Conservation (phyloP, 345 rosid species). For the Heritiera littoralis region DNA sequence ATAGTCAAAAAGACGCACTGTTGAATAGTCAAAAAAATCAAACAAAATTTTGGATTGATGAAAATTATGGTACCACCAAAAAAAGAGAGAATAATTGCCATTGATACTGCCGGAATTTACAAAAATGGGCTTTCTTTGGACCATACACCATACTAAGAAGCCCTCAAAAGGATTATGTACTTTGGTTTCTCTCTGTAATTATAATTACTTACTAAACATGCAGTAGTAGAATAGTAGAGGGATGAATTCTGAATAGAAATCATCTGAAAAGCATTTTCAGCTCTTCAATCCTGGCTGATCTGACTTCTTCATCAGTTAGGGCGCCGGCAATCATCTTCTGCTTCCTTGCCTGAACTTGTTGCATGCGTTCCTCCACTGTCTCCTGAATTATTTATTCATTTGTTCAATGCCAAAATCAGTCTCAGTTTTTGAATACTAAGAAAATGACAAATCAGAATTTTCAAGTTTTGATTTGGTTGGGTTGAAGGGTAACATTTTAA, state of each 20-base stretch:
- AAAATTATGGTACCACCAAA: not conserved
- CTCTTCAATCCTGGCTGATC: conserved; percentile 65
- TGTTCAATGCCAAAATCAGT: not conserved
- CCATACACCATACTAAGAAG: not conserved
- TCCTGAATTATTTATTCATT: conserved; percentile 29
- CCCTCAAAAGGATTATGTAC: not conserved
- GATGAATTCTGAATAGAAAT: not conserved
- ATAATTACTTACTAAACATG: too few species aligned
- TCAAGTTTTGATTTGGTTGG: not conserved
- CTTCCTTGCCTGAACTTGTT: conserved; percentile 72
- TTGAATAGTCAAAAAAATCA: conserved; percentile 11
- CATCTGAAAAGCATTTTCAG: conserved; percentile 67
- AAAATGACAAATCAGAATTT: not conserved
- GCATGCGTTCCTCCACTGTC: conserved; percentile 61
- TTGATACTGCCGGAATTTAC: conserved; percentile 11
- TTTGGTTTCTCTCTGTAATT: too few species aligned
- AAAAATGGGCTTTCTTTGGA: conserved; percentile 16
- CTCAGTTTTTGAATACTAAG: not conserved
- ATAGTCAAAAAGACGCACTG: not conserved
- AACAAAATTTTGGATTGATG: not conserved
- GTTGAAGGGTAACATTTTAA: not conserved
- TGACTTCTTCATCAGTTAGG: conserved; percentile 63
- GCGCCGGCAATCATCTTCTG: conserved; percentile 68
- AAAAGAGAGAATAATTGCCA: not conserved
- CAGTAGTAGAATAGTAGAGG: too few species aligned